Base-by-base conservation (phyloP, 179 eudicot genomes). In the Sideroxylon spinosum region DNA sequence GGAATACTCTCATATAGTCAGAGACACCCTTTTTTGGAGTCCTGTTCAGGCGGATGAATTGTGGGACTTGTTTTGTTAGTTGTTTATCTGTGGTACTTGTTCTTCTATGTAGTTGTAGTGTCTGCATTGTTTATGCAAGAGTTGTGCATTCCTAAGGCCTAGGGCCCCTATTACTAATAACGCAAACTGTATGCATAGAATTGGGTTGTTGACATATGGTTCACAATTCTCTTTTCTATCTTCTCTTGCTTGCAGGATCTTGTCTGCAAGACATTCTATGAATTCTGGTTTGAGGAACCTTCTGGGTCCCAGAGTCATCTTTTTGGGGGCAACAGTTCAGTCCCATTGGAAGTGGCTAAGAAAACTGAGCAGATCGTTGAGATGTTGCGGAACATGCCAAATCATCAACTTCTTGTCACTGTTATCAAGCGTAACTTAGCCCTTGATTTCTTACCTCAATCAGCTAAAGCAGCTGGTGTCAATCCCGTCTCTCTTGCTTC, bases 211-310 rank as follows among this genome's bases (percentile, higher is more conserved):
- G 23, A 16, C 23, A 63, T 37, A n/a, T 53, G 17, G 48, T 67
- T 66, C 20, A 57, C 73, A 52, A 14, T 7, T 72, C 16, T 57
- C 61, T 74, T 19, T 59, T 46, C 23, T 64, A 49, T 12, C 52
- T 56, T 25, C 26, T 71, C 68, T 62, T 29, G 74, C 71, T 65
- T 79, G 37, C 90, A 96, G 99, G 99, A 96, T 86, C 93, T 96
- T 82, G 98, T 96, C 74, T 96, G 99, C 89, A 94, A 89, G 89
- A 96, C 99, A 63, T 94, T 96, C 86, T 86, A 88, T 83, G 98
- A 94, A 85, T 96, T 96, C 89, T 96, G 99, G 99, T 96, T 96
- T 87, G 99, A 96, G 85, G 99, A 96, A 80, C 90, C 96, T 85
- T 82, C 92, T 80, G 89, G 90, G 80, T 65, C 79, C 37, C 91